Percentiles rank a stretch among this genome's conserved stretches.
Conservation (phyloP, 176 grass and related monocot species). For the Zea luxurians region DNA sequence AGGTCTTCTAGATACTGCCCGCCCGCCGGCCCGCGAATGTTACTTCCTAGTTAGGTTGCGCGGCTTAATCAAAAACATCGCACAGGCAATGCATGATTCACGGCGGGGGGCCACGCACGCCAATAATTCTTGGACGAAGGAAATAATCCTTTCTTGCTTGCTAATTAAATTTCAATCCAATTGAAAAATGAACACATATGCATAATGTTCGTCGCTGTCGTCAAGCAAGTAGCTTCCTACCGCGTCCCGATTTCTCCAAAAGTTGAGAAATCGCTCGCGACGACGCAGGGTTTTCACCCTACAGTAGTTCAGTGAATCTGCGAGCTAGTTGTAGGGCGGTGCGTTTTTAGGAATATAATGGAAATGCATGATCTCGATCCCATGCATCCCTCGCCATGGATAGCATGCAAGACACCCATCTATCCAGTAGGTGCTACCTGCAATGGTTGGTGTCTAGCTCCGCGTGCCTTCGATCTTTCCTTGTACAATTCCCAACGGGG, state of each 20-base stretch:
- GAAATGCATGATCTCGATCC: background rate
- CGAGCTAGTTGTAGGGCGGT: background rate
- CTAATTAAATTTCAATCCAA: background rate
- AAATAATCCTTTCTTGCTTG: no score
- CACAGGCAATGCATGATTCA: conserved; percentile 24
- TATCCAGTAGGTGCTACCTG: conserved; percentile 51
- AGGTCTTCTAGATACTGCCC: conserved; percentile 16
- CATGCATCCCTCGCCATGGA: conserved; percentile 49
- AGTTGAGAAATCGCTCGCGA: conserved; percentile 26
- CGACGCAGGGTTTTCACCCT: conserved; percentile 21
- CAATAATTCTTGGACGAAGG: no score
- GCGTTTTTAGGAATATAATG: conserved; percentile 17
- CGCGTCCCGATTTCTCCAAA: conserved; percentile 35
- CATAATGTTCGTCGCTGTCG: conserved; percentile 29
- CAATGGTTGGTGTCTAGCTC: conserved; percentile 41
- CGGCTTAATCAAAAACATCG: conserved; percentile 43
- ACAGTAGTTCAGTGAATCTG: conserved; percentile 18
- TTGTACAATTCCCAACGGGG: conserved; percentile 45
- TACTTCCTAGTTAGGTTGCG: conserved; percentile 45
- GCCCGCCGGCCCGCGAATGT: background rate
- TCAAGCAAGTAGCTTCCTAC: conserved; percentile 24
- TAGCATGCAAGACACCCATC: conserved; percentile 31
- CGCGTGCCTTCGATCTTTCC: conserved; percentile 42
- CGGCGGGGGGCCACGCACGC: background rate
- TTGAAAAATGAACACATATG: background rate